Evolutionary conservation across 768 basidiomycete species (phyloP).

Genomic region (Termitomyces bulborhizus): DNA sequence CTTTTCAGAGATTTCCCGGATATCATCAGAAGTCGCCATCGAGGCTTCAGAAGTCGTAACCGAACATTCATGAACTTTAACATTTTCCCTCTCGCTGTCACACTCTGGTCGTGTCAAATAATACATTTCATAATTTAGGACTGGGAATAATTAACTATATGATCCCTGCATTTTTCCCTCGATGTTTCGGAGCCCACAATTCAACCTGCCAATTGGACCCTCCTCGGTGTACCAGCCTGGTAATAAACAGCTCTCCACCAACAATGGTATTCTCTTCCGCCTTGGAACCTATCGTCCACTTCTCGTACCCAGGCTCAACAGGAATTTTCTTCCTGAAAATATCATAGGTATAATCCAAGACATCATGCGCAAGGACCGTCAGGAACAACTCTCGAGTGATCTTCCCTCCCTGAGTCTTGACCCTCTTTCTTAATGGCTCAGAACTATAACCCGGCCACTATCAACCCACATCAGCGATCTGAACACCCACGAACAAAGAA

Average conservation of each 20-base stretch:
- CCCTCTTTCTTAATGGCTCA: conserved; percentile 30
- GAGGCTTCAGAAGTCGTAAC: conserved; percentile 25
- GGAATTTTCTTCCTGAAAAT: conserved; percentile 21
- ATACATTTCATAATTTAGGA: conserved; percentile 3
- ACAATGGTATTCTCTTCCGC: conserved; percentile 15
- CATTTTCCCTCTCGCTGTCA: neutral
- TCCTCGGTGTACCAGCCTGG: conserved; percentile 29
- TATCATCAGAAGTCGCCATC: conserved; percentile 60
- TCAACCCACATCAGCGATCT: neutral
- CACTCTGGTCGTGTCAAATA: neutral
- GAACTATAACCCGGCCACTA: conserved; percentile 46
- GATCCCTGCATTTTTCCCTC: neutral
- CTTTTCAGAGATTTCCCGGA: conserved; percentile 82
- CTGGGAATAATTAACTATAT: neutral
- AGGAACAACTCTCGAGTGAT: conserved; percentile 26
- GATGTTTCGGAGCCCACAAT: conserved; percentile 25
- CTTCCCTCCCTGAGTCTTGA: conserved; percentile 25
- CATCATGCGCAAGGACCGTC: conserved; percentile 20
- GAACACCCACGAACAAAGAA: neutral
- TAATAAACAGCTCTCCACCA: conserved; percentile 30
- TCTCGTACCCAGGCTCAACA: conserved; percentile 30
- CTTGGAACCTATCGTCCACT: conserved; percentile 26
- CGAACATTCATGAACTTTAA: neutral
- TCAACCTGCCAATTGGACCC: conserved; percentile 40
- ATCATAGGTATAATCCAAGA: conserved; percentile 23